Percentiles rank a stretch among this genome's conserved stretches.
Evolutionary conservation across 2,329 filamentous ascomycete species (phyloP).

Genomic region (Macroventuria anomochaeta): DNA sequence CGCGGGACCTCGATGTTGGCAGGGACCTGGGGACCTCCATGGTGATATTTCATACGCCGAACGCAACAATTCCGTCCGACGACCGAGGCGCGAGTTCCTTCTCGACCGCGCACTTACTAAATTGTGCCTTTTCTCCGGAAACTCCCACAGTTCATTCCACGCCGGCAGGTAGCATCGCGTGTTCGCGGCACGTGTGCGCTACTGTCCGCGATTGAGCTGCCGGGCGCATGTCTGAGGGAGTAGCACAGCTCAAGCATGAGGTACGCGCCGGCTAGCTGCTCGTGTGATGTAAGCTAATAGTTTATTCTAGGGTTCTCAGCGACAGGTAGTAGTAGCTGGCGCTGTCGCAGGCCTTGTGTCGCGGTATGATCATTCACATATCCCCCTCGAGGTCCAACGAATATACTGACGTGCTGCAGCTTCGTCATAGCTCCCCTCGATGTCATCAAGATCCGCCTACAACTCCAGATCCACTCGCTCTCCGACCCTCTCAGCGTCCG

Average conservation of each 20-base stretch:
- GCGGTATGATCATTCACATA: slow-evolving; percentile 61
- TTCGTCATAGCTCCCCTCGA: slow-evolving; percentile 96
- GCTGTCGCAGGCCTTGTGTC: slow-evolving; percentile 84
- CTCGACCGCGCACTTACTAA: slow-evolving; percentile 14
- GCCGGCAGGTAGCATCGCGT: slow-evolving; percentile 21
- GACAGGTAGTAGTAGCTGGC: slow-evolving; percentile 70
- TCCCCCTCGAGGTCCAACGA: too few relatives aligned
- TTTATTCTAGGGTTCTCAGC: slow-evolving; percentile 64
- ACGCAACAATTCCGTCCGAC: slow-evolving; percentile 14
- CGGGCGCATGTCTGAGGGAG: slow-evolving; percentile 68
- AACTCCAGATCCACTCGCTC: slow-evolving; percentile 87
- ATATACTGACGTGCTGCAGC: slow-evolving; percentile 53
- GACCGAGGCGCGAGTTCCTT: slow-evolving; percentile 13
- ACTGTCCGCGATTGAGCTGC: slow-evolving; percentile 29
- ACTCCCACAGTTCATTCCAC: slow-evolving; percentile 19
- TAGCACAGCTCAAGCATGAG: slow-evolving; percentile 73
- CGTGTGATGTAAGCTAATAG: slow-evolving; percentile 18
- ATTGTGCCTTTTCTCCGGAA: slow-evolving; percentile 23
- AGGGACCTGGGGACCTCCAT: slow-evolving; percentile 1
- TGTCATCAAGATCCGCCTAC: slow-evolving; percentile 96
- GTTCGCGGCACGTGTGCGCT: slow-evolving; percentile 26
- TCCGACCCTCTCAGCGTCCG: slow-evolving; percentile 71
- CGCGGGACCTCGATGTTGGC: slow-evolving; percentile 4
- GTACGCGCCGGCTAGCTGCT: slow-evolving; percentile 47
- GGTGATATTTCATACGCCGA: slow-evolving; percentile 25